phyloP scores from a whole-genome alignment of 164 flowering plant species.

The Berberis vulgaris region DNA sequence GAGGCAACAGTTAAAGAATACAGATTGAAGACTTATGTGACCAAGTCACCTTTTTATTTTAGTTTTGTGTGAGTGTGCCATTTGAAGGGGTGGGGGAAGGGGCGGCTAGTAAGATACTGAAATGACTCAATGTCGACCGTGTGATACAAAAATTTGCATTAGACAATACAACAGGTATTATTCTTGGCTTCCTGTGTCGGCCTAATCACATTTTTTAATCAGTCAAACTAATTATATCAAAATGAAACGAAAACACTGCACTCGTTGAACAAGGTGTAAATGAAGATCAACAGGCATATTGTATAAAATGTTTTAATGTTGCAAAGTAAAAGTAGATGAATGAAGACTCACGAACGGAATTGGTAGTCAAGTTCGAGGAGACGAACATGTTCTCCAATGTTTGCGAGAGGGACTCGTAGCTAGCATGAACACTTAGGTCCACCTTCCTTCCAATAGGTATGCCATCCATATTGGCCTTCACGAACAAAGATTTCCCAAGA shows the following conservation, averaged over 20 bases:
- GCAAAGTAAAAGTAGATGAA: not conserved
- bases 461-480: constrained; percentile 97
- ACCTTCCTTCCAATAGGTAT: constrained; percentile 83
- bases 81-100: too few species aligned
- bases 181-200: not conserved
- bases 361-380: constrained; percentile 21
- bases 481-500: constrained; percentile 37
- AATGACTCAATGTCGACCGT: not conserved
- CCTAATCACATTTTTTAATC: not conserved
- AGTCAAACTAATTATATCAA: not conserved
- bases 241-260: not conserved
- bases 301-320: too few species aligned
- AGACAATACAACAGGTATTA: not conserved
- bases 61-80: too few species aligned
- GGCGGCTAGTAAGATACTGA: not conserved
- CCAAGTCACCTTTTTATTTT: too few species aligned
- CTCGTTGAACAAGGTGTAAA: too few species aligned
- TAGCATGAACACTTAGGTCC: constrained; percentile 55
- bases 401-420: constrained; percentile 61
- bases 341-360: constrained; percentile 26
- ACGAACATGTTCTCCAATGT: constrained; percentile 77
- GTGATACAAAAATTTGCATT: not conserved
- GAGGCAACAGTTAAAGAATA: too few species aligned
- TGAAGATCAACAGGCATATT: too few species aligned
- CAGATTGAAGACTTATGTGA: too few species aligned